Evolutionary conservation across 768 basidiomycete genomes (phyloP).

Genomic region (Rhizopogon vesiculosus): DNA sequence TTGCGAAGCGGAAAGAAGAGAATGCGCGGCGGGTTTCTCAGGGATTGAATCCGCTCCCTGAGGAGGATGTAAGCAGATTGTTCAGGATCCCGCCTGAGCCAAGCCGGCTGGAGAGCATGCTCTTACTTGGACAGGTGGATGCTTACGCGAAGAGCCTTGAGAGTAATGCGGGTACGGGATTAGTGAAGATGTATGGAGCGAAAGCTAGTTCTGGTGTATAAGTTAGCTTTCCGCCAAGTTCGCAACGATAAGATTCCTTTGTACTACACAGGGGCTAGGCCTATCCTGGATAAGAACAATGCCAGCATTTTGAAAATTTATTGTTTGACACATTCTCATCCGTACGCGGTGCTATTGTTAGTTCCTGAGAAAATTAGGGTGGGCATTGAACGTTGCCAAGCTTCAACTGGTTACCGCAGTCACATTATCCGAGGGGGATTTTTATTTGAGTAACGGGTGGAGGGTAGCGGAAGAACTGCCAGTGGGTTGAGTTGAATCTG

Average conservation of each 20-base stretch:
- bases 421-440: too few relatives aligned
- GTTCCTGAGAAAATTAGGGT: not conserved
- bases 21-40: slow-evolving; percentile 74
- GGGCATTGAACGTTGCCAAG: too few relatives aligned
- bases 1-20: slow-evolving; percentile 87
- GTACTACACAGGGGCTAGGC: not conserved
- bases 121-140: slow-evolving; percentile 85
- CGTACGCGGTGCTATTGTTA: not conserved
- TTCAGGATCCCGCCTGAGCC: slow-evolving; percentile 90
- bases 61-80: slow-evolving; percentile 78
- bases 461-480: not conserved
- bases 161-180: slow-evolving; percentile 47
- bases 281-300: not conserved
- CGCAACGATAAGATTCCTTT: too few relatives aligned
- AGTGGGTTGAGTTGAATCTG: not conserved
- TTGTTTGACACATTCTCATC: too few relatives aligned
- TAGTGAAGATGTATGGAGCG: slow-evolving; percentile 86
- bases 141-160: slow-evolving; percentile 77
- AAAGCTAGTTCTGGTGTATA: slow-evolving; percentile 27
- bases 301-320: not conserved
- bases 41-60: slow-evolving; percentile 81
- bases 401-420: too few relatives aligned
- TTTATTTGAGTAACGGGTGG: too few relatives aligned
- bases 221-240: not conserved
- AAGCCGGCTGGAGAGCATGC: slow-evolving; percentile 80